Conservation (phyloP, 2,329 filamentous ascomycete species). For the Graphiopsis chlorocephala region DNA sequence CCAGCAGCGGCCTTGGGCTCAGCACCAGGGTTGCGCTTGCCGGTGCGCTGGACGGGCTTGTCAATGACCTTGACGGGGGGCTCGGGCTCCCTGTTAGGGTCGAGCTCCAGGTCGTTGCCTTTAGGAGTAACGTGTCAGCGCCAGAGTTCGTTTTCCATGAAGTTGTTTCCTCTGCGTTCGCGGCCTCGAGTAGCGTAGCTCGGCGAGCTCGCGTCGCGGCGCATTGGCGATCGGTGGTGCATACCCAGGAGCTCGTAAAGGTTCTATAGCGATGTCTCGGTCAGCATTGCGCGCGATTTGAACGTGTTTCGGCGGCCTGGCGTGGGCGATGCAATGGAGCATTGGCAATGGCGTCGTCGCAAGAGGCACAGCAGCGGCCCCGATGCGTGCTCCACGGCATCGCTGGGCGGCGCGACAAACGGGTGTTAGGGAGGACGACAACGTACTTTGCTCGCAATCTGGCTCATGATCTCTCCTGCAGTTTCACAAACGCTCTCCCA, state of each 20-base stretch:
- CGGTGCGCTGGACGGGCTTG: slow-evolving; percentile 71
- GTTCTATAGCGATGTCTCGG: slow-evolving; percentile 61
- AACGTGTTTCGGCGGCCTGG: not conserved
- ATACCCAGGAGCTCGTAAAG: slow-evolving; percentile 97
- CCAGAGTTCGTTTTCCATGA: slow-evolving; percentile 5
- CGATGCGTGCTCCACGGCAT: not conserved
- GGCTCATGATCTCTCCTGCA: slow-evolving; percentile 23
- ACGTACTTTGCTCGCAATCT: slow-evolving; percentile 29
- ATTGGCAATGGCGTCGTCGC: slow-evolving; percentile 19
- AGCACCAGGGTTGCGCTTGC: slow-evolving; percentile 83
- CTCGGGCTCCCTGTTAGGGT: slow-evolving; percentile 70
- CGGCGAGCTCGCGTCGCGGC: slow-evolving; percentile 5
- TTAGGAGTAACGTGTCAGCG: slow-evolving; percentile 19
- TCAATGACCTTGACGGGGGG: slow-evolving; percentile 86
- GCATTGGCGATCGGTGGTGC: slow-evolving; percentile 11
- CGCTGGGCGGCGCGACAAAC: slow-evolving; percentile 9
- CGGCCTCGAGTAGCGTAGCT: slow-evolving; percentile 16
- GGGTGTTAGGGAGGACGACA: not conserved
- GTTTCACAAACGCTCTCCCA: slow-evolving; percentile 10
- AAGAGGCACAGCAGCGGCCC: slow-evolving; percentile 11
- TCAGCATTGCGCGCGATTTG: slow-evolving; percentile 12
- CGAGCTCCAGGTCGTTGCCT: slow-evolving; percentile 69
- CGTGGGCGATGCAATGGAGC: slow-evolving; percentile 2
- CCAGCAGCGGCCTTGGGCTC: slow-evolving; percentile 56
- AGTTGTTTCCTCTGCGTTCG: slow-evolving; percentile 12